Base-by-base conservation (phyloP, 2,329 filamentous ascomycete species). In the Fusarium coffeatum region DNA sequence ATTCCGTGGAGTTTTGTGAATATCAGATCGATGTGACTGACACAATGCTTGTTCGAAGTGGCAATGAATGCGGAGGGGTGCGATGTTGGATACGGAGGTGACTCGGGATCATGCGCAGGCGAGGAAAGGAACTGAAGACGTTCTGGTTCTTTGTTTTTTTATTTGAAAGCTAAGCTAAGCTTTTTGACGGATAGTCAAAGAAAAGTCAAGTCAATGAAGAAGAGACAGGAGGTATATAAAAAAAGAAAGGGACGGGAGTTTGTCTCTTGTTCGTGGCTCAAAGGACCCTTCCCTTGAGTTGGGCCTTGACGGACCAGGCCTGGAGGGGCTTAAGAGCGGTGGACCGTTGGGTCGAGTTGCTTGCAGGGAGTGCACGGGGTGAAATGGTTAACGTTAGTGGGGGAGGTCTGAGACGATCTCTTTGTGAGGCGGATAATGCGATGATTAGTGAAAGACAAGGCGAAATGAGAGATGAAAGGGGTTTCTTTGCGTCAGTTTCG, bases 271-370 rank as follows among this genome's bases (percentile, higher is more conserved):
- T 71, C 67, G 68, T 64, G 61, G 55, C 67, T 62, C 50, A 56
- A 50, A 64, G 61, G 60, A 60, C 55, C 65, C 68, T 37, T 37
- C 34, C 34, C 34, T 74, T 73, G 70, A 23, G 66, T 75, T 74
- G 59, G 71, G 69, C 69, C 54, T 71, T 59, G 68, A 57, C 13
- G n/a, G 34, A 10, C 54, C 57, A 64, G 68, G 23, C 54, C 57
- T 66, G 68, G 72, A 70, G 68, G 73, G 73, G 73, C 59, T 69
- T 73, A 72, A 71, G 68, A 66, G 73, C 70, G 72, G 73, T 75
- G 74, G 74, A 74, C 59, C 73, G 71, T 76, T 76, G 72, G 74
- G 74, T 76, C 65, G 73, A 66, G 66, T 75, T 76, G 74, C 74
- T 75, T 76, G 74, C 74, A 76, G 73, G 70, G 68, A 71, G 64